These are phyloP conservation scores for Camillea tinctor DNA, from an alignment of 2,329 filamentous ascomycete genomes.

Conservation along the genomic window DNA sequence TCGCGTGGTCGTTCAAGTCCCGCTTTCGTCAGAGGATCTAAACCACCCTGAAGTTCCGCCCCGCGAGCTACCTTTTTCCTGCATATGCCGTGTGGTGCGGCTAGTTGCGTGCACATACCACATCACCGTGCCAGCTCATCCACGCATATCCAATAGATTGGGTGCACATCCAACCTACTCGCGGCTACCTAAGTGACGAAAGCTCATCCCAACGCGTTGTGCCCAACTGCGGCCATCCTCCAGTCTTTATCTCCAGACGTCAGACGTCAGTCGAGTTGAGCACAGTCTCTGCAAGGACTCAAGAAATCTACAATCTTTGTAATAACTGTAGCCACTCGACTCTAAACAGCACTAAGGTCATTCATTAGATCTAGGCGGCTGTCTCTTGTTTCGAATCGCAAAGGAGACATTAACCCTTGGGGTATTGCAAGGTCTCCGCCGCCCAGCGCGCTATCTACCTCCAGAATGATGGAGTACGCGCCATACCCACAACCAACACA, in stretches of 20 bases:
- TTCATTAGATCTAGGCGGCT: conserved; percentile 19
- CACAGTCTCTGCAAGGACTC: conserved; percentile 23
- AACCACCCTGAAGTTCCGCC: conserved; percentile 45
- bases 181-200: conserved; percentile 45
- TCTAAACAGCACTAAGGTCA: conserved; percentile 4
- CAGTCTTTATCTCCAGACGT: conserved; percentile 33
- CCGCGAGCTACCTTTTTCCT: conserved; percentile 50
- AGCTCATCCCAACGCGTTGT: conserved; percentile 39
- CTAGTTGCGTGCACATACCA: conserved; percentile 53
- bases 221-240: conserved; percentile 46
- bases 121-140: conserved; percentile 61
- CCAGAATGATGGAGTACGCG: conserved; percentile 70
- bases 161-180: conserved; percentile 46
- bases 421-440: conserved; percentile 31
- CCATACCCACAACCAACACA: conserved; percentile 70
- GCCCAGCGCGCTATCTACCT: conserved; percentile 26
- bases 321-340: conserved; percentile 8
- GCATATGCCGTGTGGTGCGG: conserved; percentile 59
- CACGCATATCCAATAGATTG: conserved; percentile 59
- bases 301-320: conserved; percentile 22
- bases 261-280: conserved; percentile 25
- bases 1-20: conserved; percentile 32
- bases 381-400: conserved; percentile 29
- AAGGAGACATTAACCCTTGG: conserved; percentile 29
- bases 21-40: conserved; percentile 32